Conservation (phyloP, 2,329 filamentous ascomycete species). For the Fusarium sp. region DNA sequence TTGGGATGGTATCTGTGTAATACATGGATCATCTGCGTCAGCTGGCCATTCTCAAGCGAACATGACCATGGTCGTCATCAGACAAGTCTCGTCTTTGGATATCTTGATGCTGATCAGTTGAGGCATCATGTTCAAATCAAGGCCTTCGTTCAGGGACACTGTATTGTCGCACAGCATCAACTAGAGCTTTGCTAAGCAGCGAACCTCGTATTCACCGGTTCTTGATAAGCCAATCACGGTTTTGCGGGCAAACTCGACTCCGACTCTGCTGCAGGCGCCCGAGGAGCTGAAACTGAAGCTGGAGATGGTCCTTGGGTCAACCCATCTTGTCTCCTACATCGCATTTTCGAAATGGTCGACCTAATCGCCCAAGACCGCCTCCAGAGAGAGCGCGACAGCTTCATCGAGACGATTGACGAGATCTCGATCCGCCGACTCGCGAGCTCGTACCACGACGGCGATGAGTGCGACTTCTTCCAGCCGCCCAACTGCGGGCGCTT, state of each 20-base stretch:
- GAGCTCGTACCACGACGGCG: conserved; percentile 26
- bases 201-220: neutral
- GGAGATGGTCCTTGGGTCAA: neutral
- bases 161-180: neutral
- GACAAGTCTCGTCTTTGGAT: neutral
- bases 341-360: neutral
- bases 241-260: neutral
- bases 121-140: neutral
- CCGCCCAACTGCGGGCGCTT: conserved; percentile 25
- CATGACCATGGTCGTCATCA: neutral
- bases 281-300: neutral
- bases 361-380: conserved; percentile 4
- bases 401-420: conserved; percentile 22
- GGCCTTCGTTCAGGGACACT: neutral
- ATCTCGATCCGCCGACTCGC: conserved; percentile 19
- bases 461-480: conserved; percentile 29
- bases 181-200: neutral
- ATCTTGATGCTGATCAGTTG: neutral
- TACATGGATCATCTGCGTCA: neutral
- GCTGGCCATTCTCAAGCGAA: neutral
- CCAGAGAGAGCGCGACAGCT: conserved; percentile 15
- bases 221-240: neutral
- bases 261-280: neutral
- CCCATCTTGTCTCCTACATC: neutral
- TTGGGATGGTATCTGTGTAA: neutral